Conservation (phyloP, 108 stramenopile genomes). For the Skeletonema menzelii region DNA sequence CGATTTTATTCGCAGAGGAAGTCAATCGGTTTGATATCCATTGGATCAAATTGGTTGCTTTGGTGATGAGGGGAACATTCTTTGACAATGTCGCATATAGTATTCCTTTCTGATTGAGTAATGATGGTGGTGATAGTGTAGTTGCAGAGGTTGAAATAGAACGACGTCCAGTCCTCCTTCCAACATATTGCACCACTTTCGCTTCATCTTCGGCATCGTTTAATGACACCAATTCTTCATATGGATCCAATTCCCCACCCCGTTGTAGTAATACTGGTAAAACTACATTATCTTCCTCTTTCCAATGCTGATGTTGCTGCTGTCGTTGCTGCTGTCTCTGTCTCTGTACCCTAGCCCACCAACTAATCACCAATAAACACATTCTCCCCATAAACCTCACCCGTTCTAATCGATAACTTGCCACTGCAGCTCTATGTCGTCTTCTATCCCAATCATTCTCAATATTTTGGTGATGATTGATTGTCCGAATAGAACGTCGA, state of each 20-base stretch:
- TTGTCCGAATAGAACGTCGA: constrained; percentile 4
- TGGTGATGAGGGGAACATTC: neutral
- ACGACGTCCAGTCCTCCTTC: constrained; percentile 47
- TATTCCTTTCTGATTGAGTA: neutral
- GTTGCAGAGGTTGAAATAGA: constrained; percentile 10
- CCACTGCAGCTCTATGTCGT: constrained; percentile 5
- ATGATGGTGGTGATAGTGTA: neutral
- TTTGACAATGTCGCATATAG: neutral
- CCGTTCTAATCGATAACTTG: constrained; percentile 25
- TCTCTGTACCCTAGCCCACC: constrained; percentile 26
- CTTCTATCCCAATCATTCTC: constrained; percentile 9
- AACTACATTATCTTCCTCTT: neutral
- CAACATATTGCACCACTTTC: constrained; percentile 23
- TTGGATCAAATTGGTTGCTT: neutral
- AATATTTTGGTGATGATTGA: constrained; percentile 1
- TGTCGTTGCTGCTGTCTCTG: neutral
- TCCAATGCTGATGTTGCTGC: neutral
- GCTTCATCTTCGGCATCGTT: constrained; percentile 23
- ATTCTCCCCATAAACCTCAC: constrained; percentile 29
- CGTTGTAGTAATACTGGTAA: constrained; percentile 21
- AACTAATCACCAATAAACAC: constrained; percentile 26
- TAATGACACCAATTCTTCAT: constrained; percentile 26
- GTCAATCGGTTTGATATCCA: neutral
- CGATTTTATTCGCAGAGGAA: constrained; percentile 4
- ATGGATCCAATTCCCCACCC: constrained; percentile 45